Conservation (phyloP, 1,284 basidiomycete genomes). For the Butyriboletus appendiculatus region DNA sequence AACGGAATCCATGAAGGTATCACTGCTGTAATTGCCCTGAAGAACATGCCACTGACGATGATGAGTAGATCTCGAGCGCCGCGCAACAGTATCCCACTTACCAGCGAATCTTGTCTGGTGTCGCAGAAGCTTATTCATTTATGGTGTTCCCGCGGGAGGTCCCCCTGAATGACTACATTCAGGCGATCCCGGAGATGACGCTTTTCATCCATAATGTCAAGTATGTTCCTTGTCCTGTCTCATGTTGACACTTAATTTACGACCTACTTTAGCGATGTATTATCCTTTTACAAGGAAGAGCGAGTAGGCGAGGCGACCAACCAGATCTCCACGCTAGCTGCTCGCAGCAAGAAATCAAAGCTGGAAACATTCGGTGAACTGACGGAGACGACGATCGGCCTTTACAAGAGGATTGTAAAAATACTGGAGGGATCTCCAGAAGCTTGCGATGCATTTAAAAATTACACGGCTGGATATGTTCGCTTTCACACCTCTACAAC, state of each 20-base stretch:
- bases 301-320: constrained; percentile 34
- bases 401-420: constrained; percentile 18
- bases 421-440: constrained; percentile 19
- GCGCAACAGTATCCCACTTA: constrained; percentile 32
- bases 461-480: constrained; percentile 19
- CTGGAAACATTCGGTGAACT: constrained; percentile 25
- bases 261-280: constrained; percentile 33
- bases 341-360: constrained; percentile 22
- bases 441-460: constrained; percentile 18
- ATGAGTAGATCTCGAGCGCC: constrained; percentile 15
- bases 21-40: background rate
- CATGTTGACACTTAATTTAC: background rate
- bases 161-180: constrained; percentile 33
- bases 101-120: constrained; percentile 33
- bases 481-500: constrained; percentile 18
- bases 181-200: constrained; percentile 35
- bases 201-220: constrained; percentile 35
- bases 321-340: constrained; percentile 34
- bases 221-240: constrained; percentile 21
- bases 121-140: constrained; percentile 30
- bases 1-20: constrained; percentile 26
- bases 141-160: constrained; percentile 33
- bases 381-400: constrained; percentile 21
- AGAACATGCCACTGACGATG: constrained; percentile 2
- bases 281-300: constrained; percentile 47